A percentile compares a stretch with the other conserved stretches of the same genome.
Evolutionary conservation across 1,284 basidiomycete genomes (phyloP).

Genomic region (Ceratobasidium sp.): DNA sequence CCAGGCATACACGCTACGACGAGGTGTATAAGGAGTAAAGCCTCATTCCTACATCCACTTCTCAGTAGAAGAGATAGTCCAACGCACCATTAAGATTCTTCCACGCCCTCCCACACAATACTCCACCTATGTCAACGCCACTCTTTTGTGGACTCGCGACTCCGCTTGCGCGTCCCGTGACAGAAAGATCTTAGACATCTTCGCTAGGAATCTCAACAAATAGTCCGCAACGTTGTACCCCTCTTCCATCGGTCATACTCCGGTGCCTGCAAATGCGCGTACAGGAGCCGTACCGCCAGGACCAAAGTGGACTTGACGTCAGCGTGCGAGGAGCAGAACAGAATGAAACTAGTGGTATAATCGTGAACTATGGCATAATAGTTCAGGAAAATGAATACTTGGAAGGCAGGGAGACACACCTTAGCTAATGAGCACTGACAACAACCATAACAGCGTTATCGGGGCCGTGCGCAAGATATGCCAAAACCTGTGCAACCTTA

Average conservation of each 20-base stretch:
- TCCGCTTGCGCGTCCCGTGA: constrained; percentile 34
- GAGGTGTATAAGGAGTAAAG: constrained; percentile 83
- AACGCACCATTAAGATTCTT: constrained; percentile 77
- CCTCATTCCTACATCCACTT: constrained; percentile 73
- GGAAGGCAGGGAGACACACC: constrained; percentile 59
- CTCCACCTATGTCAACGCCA: constrained; percentile 81
- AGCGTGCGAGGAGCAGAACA: constrained; percentile 81
- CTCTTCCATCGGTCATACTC: constrained; percentile 60
- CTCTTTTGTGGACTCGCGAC: background rate
- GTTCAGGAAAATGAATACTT: constrained; percentile 29
- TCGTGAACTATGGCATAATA: constrained; percentile 69
- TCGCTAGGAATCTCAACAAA: constrained; percentile 87
- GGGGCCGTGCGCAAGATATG: constrained; percentile 77
- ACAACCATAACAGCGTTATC: constrained; percentile 82
- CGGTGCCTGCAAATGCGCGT: constrained; percentile 69
- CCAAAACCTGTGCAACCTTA: constrained; percentile 81
- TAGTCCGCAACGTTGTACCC: constrained; percentile 94
- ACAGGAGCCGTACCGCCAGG: constrained; percentile 75
- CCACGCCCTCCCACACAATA: constrained; percentile 84
- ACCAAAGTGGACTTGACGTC: constrained; percentile 85
- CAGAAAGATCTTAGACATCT: background rate
- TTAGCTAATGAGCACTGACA: constrained; percentile 89
- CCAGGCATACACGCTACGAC: constrained; percentile 77
- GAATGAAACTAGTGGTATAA: constrained; percentile 88
- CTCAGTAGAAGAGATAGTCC: background rate